Evolutionary conservation across 768 basidiomycete genomes (phyloP).

Genomic region (Lepiota venenata): DNA sequence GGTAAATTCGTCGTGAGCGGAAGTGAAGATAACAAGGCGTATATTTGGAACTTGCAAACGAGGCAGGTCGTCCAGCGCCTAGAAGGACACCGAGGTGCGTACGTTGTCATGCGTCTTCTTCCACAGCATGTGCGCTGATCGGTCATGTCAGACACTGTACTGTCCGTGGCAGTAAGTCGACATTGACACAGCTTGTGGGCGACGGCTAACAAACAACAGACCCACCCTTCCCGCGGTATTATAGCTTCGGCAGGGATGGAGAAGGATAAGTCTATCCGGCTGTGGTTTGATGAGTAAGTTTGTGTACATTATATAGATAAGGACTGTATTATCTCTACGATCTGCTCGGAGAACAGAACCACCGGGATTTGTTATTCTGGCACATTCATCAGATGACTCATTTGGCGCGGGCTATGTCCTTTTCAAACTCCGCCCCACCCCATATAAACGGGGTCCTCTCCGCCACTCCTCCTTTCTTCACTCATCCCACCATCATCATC

Average conservation of each 20-base stretch:
- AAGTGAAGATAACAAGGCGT: slow-evolving; percentile 85
- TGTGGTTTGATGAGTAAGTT: slow-evolving; percentile 61
- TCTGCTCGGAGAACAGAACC: not conserved
- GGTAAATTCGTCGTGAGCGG: slow-evolving; percentile 81
- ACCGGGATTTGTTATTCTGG: not conserved
- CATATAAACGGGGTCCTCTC: slow-evolving; percentile 24
- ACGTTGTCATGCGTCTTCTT: not conserved
- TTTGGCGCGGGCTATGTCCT: slow-evolving; percentile 7
- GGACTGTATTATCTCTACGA: slow-evolving; percentile 4
- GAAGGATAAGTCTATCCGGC: slow-evolving; percentile 77
- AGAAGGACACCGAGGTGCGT: slow-evolving; percentile 76
- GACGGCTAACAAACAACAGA: slow-evolving; percentile 37
- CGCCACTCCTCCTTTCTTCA: slow-evolving; percentile 13
- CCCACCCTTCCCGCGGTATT: slow-evolving; percentile 68
- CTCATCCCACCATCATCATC: slow-evolving; percentile 11
- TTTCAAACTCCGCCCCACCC: slow-evolving; percentile 36
- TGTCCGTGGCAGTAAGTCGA: slow-evolving; percentile 68
- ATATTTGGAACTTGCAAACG: slow-evolving; percentile 88
- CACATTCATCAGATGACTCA: slow-evolving; percentile 10
- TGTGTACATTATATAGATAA: not conserved
- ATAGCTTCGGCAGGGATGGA: slow-evolving; percentile 92
- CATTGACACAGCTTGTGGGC: slow-evolving; percentile 9
- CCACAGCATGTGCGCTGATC: slow-evolving; percentile 2
- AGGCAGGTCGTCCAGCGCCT: slow-evolving; percentile 71
- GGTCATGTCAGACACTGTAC: slow-evolving; percentile 49